These are phyloP conservation scores for Stephania japonica DNA, from an alignment of 164 flowering plant species.

Conservation along the genomic window DNA sequence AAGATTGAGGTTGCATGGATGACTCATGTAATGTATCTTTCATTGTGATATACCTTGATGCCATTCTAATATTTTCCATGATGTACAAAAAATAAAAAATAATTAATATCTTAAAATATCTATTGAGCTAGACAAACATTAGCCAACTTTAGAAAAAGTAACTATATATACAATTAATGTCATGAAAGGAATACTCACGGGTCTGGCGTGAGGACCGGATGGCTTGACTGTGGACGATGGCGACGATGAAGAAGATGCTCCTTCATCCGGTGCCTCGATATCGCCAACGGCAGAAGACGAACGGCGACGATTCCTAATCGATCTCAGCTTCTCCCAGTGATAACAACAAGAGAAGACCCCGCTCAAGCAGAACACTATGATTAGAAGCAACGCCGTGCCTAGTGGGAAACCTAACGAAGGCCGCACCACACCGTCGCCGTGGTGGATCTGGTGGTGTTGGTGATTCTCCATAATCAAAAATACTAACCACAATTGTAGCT, in stretches of 20 bases:
- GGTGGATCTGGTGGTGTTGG: constrained; percentile 32
- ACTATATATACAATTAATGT: too few species aligned
- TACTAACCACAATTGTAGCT: background rate
- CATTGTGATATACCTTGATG: too few species aligned
- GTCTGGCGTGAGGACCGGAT: background rate
- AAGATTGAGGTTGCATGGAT: too few species aligned
- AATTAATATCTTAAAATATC: too few species aligned
- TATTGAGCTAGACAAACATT: too few species aligned
- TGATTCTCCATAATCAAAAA: constrained; percentile 41
- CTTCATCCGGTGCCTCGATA: constrained; percentile 14
- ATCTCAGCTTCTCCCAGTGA: constrained; percentile 83
- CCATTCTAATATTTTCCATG: too few species aligned
- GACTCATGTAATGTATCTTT: too few species aligned
- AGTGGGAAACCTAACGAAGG: constrained; percentile 85
- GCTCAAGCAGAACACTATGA: constrained; percentile 66
- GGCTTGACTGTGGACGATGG: background rate
- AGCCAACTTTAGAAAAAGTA: too few species aligned
- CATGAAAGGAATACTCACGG: too few species aligned
- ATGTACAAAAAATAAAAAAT: too few species aligned
- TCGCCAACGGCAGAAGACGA: constrained; percentile 17
- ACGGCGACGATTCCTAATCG: constrained; percentile 36
- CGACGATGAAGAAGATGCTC: background rate
- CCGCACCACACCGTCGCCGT: constrained; percentile 43
- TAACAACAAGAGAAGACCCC: constrained; percentile 92
- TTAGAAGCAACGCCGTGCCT: constrained; percentile 68